Percentiles rank a stretch among this genome's conserved stretches.
Evolutionary conservation across 352 stramenopile genomes (phyloP).

Genomic region (Globisporangium orthogonon): DNA sequence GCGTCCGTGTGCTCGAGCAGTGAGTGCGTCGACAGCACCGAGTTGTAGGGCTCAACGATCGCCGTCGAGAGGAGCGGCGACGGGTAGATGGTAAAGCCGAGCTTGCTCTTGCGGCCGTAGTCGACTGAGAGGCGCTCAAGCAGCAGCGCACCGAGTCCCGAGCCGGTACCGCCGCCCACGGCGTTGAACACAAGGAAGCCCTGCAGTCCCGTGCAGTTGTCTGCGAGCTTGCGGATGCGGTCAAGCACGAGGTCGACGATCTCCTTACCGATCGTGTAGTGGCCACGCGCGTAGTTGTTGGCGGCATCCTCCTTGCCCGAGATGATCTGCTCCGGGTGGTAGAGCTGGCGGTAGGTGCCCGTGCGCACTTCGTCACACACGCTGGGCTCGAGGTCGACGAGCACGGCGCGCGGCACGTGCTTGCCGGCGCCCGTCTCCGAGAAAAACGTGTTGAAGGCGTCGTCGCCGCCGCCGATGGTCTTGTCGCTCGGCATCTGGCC

Average conservation of each 20-base stretch:
- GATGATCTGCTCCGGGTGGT: constrained; percentile 98
- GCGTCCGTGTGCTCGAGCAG: too few relatives aligned
- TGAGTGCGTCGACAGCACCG: too few relatives aligned
- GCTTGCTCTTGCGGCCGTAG: constrained; percentile 98
- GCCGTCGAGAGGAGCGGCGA: too few relatives aligned
- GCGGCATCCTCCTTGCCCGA: constrained; percentile 96
- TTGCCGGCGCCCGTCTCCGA: constrained; percentile 91
- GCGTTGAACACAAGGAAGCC: constrained; percentile 98
- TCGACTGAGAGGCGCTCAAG: constrained; percentile 96
- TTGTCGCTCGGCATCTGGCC: constrained; percentile 93
- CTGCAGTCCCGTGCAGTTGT: constrained; percentile 97
- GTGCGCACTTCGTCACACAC: constrained; percentile 97
- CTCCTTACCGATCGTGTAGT: constrained; percentile 94
- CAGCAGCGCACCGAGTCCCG: constrained; percentile 95
- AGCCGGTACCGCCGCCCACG: constrained; percentile 96
- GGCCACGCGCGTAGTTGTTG: constrained; percentile 91
- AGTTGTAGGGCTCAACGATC: too few relatives aligned
- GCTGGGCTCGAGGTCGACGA: constrained; percentile 96
- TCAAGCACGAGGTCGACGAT: constrained; percentile 97
- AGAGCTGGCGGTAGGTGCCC: constrained; percentile 95
- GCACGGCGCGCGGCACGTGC: constrained; percentile 96
- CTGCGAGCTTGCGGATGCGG: constrained; percentile 95
- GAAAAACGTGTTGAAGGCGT: constrained; percentile 98
- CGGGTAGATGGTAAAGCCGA: constrained; percentile 97
- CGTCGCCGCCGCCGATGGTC: constrained; percentile 90